Conservation (phyloP, 176 grass and related monocot genomes). For the Musa beccarii region DNA sequence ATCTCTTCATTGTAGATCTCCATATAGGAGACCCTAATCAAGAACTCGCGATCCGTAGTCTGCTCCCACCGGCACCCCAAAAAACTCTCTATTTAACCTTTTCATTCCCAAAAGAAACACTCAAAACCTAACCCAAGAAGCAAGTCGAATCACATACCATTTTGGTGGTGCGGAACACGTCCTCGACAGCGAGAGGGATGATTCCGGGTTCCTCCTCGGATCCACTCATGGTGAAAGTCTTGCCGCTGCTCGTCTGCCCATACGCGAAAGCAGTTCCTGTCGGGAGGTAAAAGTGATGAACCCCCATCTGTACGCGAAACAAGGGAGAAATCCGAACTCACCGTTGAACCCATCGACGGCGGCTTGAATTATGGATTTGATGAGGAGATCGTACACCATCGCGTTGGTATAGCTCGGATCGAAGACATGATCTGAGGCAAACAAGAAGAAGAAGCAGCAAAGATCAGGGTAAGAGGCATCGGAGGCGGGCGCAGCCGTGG, state of each 20-base stretch:
- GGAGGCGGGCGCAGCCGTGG: too few relatives aligned
- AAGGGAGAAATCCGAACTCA: constrained; percentile 9
- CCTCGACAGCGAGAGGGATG: constrained; percentile 61
- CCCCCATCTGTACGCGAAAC: too few relatives aligned
- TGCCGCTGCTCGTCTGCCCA: constrained; percentile 93
- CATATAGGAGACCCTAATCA: constrained; percentile 95
- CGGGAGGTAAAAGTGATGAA: neutral
- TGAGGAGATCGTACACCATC: constrained; percentile 48
- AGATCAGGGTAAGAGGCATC: neutral
- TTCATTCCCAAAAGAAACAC: neutral
- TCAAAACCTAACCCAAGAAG: neutral
- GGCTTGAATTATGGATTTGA: constrained; percentile 55
- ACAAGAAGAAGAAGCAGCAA: neutral
- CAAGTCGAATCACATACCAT: constrained; percentile 30
- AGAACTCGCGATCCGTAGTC: constrained; percentile 60
- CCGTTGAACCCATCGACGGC: constrained; percentile 82
- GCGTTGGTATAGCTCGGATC: constrained; percentile 47
- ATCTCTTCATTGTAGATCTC: constrained; percentile 99
- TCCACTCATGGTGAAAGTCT: constrained; percentile 95
- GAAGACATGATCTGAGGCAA: constrained; percentile 64
- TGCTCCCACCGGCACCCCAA: constrained; percentile 10
- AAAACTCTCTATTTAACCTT: neutral
- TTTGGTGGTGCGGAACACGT: constrained; percentile 51
- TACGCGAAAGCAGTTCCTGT: constrained; percentile 83
- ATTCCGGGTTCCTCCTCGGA: constrained; percentile 52